phyloP scores from a whole-genome alignment of 1,284 basidiomycete species.

The Cryptococcus amylolentus region DNA sequence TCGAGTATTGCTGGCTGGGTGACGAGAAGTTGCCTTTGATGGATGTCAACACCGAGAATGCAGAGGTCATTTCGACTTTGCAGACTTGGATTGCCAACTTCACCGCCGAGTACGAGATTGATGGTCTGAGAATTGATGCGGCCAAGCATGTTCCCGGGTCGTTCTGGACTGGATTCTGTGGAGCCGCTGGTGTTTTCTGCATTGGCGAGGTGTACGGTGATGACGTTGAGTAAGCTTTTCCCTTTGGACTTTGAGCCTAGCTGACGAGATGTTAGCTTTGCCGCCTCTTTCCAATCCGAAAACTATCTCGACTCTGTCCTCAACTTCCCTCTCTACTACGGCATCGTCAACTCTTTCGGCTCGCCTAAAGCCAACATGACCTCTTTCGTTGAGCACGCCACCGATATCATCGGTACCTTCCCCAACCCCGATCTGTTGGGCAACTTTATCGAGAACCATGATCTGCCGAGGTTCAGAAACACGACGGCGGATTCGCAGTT shows the following conservation, averaged over 20 bases:
- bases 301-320: slow-evolving; percentile 46
- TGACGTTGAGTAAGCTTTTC: slow-evolving; percentile 53
- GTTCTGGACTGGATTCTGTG: slow-evolving; percentile 57
- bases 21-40: slow-evolving; percentile 64
- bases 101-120: slow-evolving; percentile 61
- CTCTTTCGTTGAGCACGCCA: slow-evolving; percentile 58
- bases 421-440: slow-evolving; percentile 59
- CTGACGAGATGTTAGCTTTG: slow-evolving; percentile 19
- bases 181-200: slow-evolving; percentile 70
- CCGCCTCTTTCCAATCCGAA: slow-evolving; percentile 37
- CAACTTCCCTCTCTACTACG: slow-evolving; percentile 65
- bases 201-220: slow-evolving; percentile 72
- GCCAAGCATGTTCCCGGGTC: slow-evolving; percentile 57
- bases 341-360: slow-evolving; percentile 63
- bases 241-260: background rate
- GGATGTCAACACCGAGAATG: slow-evolving; percentile 68
- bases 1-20: slow-evolving; percentile 72
- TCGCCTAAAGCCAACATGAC: slow-evolving; percentile 58
- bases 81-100: slow-evolving; percentile 62
- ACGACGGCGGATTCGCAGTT: slow-evolving; percentile 46
- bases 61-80: slow-evolving; percentile 58
- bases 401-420: slow-evolving; percentile 55
- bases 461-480: slow-evolving; percentile 69
- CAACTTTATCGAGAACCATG: slow-evolving; percentile 82
- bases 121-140: slow-evolving; percentile 69